Conservation (phyloP, 768 basidiomycete species). For the Boletus patriciae region DNA sequence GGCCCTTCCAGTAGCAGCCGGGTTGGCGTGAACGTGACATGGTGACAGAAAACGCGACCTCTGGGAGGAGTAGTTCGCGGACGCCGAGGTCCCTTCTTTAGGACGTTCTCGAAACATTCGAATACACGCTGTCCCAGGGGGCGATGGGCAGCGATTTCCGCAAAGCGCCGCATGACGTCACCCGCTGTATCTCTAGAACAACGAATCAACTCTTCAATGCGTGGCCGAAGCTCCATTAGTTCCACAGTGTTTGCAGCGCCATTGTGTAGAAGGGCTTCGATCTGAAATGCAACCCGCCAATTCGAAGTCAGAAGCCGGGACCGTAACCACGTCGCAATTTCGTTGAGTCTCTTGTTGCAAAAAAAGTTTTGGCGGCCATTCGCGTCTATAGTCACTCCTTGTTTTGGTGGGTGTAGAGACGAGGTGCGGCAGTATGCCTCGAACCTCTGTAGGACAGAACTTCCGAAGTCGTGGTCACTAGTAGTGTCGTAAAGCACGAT, state of each 20-base stretch:
- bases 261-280: conserved; percentile 68
- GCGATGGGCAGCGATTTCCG: conserved; percentile 46
- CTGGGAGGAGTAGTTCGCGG: conserved; percentile 26
- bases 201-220: conserved; percentile 43
- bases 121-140: conserved; percentile 43
- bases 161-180: conserved; percentile 56
- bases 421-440: conserved; percentile 52
- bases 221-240: conserved; percentile 45
- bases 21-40: conserved; percentile 76
- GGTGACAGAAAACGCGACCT: conserved; percentile 63
- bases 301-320: conserved; percentile 37
- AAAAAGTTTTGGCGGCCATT: conserved; percentile 50
- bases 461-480: conserved; percentile 32
- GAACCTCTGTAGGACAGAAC: conserved; percentile 47
- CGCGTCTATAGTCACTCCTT: conserved; percentile 50
- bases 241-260: conserved; percentile 62
- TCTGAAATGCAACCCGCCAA: conserved; percentile 75
- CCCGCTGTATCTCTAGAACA: conserved; percentile 39
- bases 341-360: conserved; percentile 43
- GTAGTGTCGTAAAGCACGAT: conserved; percentile 55
- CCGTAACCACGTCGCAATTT: conserved; percentile 44
- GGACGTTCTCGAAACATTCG: conserved; percentile 48
- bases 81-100: conserved; percentile 17
- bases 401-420: conserved; percentile 39
- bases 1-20: conserved; percentile 76